A percentile compares a stretch with the other conserved stretches of the same genome.
phyloP scores from a whole-genome alignment of 441 rosid species.

The Jatropha podagrica region DNA sequence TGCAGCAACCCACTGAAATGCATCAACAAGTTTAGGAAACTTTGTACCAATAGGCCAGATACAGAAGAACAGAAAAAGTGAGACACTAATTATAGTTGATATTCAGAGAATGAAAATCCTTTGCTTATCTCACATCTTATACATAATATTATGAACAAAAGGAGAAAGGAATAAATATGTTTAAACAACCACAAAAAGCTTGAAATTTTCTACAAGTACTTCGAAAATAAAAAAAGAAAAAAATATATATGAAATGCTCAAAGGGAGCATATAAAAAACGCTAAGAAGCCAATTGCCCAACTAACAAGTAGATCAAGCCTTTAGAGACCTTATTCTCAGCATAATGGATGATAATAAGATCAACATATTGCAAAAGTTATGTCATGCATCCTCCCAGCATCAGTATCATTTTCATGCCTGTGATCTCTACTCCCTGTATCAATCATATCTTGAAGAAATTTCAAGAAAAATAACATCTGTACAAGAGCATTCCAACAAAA shows the following conservation, averaged over 20 bases:
- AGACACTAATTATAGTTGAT: neutral
- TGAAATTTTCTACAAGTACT: neutral
- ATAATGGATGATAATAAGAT: neutral
- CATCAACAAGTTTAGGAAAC: constrained; percentile 10
- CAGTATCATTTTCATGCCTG: neutral
- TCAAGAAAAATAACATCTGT: neutral
- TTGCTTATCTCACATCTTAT: neutral
- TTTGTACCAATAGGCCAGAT: neutral
- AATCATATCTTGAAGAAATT: neutral
- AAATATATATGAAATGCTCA: too few relatives aligned
- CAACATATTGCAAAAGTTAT: neutral
- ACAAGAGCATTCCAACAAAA: neutral
- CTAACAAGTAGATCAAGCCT: neutral
- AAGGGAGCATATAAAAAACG: neutral
- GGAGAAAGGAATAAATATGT: neutral
- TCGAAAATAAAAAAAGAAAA: neutral
- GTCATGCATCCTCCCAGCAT: neutral
- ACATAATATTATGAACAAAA: neutral
- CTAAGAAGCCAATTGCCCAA: neutral
- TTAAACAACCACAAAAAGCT: constrained; percentile 11
- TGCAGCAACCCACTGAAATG: constrained; percentile 79
- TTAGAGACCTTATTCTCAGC: neutral
- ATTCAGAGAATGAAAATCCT: neutral
- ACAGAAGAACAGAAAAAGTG: neutral
- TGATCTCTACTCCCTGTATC: neutral